These are phyloP conservation scores for Boletales sp. DNA, from an alignment of 768 basidiomycete species.

Conservation along the genomic window DNA sequence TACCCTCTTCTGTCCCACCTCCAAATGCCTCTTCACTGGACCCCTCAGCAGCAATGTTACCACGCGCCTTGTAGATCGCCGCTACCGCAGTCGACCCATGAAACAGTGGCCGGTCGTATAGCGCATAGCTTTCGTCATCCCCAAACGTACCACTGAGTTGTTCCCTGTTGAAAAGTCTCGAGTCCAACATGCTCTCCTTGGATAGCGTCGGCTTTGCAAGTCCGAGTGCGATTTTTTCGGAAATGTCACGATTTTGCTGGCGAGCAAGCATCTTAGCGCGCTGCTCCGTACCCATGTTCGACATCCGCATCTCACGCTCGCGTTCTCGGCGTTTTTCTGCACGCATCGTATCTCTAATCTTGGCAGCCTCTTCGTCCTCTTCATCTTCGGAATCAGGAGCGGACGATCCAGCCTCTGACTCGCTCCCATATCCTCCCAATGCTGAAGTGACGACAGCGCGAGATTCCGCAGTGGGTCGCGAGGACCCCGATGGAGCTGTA, in stretches of 20 bases:
- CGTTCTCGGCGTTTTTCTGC: conserved; percentile 89
- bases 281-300: conserved; percentile 97
- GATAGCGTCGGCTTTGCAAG: conserved; percentile 94
- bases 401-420: conserved; percentile 48
- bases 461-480: conserved; percentile 63
- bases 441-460: conserved; percentile 72
- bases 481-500: conserved; percentile 51
- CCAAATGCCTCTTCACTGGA: conserved; percentile 91
- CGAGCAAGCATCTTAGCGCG: conserved; percentile 93
- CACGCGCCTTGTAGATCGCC: conserved; percentile 98
- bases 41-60: conserved; percentile 64
- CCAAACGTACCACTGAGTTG: conserved; percentile 77
- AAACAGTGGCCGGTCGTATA: conserved; percentile 95
- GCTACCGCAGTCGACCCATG: conserved; percentile 94
- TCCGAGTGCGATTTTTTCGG: conserved; percentile 97
- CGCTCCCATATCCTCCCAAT: conserved; percentile 85
- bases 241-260: conserved; percentile 98
- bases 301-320: conserved; percentile 98
- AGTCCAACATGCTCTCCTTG: conserved; percentile 97
- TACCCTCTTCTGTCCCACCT: conserved; percentile 94
- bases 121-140: conserved; percentile 88
- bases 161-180: conserved; percentile 96
- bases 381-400: conserved; percentile 54
- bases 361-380: conserved; percentile 79
- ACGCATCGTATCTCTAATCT: conserved; percentile 87